Evolutionary conservation across 2,329 filamentous ascomycete species (phyloP), one percentile per base, ranked within the genome.

Genomic region (Hypoxylon sp.): DNA sequence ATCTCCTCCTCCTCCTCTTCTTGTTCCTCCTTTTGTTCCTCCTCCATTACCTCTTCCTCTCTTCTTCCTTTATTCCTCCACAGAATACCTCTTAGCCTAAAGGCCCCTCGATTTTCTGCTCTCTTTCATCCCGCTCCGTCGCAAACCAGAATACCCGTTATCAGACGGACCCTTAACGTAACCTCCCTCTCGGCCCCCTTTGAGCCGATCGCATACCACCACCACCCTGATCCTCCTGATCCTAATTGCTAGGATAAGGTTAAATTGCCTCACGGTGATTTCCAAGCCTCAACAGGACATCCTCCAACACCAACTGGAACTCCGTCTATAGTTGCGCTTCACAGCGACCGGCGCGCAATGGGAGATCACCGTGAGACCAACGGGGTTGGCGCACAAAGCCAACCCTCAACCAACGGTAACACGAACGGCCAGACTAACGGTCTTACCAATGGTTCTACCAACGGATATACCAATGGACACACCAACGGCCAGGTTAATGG

Each of bases 281-380:
- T 59, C 54, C 63, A 50, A 67, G 24, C 69, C 46, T 51, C 63
- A 48, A 35, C 42, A 48, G 22, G 37, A 60, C 67, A 39, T 35
- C 57, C 48, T 64, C 19, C 24, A 31, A 63, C 37, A n/a, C 64
- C 55, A n/a, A 44, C 26, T 44, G 14, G 29, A 56, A 37, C 54
- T 53, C 17, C 46, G 19, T 61, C 42, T 56, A 42, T 31, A 46
- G 39, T 57, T 71, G 63, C 46, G 59, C 68, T 54, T 63, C 64
- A 46, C 54, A 65, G 46, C 70, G 51, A 72, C 44, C 65, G 56
- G 35, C 19, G 48, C 58, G 72, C 52, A 62, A 77, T 77, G 75
- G 73, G 63, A 68, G 73, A 74, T 31, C 51, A 64, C 63, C 68
- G 63, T 65, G 73, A 76, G 60, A 72, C 70, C 69, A 74, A 75